Evolutionary conservation across 495 filamentous ascomycete genomes (phyloP), one percentile per base, ranked within the genome.

Genomic region (Gamarada debralockiae): DNA sequence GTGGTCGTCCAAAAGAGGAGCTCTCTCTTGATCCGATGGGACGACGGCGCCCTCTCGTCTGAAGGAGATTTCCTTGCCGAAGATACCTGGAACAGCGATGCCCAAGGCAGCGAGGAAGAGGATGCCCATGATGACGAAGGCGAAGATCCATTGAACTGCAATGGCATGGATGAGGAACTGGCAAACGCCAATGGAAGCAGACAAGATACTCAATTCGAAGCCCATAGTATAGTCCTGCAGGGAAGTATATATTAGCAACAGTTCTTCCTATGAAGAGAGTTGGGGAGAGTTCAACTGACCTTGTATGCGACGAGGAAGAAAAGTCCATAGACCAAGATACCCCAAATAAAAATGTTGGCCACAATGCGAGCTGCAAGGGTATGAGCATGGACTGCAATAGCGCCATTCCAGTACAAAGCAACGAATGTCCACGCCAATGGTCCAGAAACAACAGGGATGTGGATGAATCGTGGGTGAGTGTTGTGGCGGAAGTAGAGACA

Each of bases 111-210:
- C 65, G 9, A 89, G 60, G 61, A 91, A 82, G 46, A 95, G 78
- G 34, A 89, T 65, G 1, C 72, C 81, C 77, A 92, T 90, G 66
- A 95, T 85, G 56, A 80, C 74, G 60, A 95, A 92, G 24, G 89
- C 89, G 64, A 95, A 95, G 67, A 91, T 90, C 91, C 88, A 95
- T 71, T 96, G 90, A 49, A 93, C 70, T 1, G 86, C 82, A 54
- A 92, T 75, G 34, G 81, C 63, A 66, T 87, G 83, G 61, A 77
- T 74, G 34, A 79, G 67, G 67, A 93, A 79, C 65, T 96, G 90
- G 14, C 78, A 76, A 14, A 95, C 79, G 10, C 87, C 90, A 43
- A 95, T 77, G 10, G 86, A 84, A 10, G 88, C 80, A 2, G 79
- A 73, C 44, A 96, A 71, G 24, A 90, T 73, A 61, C 82, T 85